Evolutionary conservation across 2,329 filamentous ascomycete genomes (phyloP).

Genomic region (Leptographium galeiforme): DNA sequence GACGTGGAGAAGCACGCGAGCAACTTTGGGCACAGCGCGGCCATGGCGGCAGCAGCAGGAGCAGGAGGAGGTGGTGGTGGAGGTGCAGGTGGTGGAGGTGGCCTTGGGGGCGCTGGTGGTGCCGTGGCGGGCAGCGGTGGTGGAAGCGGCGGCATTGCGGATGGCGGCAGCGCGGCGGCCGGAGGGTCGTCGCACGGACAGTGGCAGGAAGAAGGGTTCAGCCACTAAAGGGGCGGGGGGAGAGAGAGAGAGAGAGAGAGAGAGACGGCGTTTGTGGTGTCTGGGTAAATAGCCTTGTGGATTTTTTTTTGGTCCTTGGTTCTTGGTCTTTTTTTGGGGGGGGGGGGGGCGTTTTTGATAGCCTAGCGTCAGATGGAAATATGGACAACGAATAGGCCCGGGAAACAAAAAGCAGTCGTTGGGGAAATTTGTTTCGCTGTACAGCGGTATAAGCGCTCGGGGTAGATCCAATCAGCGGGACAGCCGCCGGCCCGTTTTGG

Average conservation of each 20-base stretch:
- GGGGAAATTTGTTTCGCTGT: not conserved
- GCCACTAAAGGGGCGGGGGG: conserved; percentile 16
- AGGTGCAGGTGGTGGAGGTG: conserved; percentile 16
- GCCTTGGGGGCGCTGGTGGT: conserved; percentile 5
- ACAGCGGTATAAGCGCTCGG: too few species aligned
- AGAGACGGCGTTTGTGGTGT: not conserved
- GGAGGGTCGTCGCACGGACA: conserved; percentile 30
- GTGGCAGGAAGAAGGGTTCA: conserved; percentile 53
- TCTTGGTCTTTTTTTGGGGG: too few species aligned
- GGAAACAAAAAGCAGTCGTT: too few species aligned
- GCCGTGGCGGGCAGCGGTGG: conserved; percentile 17
- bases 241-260: not conserved
- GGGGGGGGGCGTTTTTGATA: not conserved
- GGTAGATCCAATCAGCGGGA: too few species aligned
- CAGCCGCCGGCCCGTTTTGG: too few species aligned
- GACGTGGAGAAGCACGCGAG: conserved; percentile 51
- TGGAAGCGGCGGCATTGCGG: conserved; percentile 15
- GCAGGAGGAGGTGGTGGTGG: conserved; percentile 20
- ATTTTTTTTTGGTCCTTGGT: too few species aligned
- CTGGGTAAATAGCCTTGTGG: not conserved
- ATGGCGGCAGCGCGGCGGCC: conserved; percentile 17
- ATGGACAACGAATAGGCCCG: too few species aligned
- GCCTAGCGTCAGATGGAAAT: too few species aligned
- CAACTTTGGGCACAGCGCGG: conserved; percentile 36
- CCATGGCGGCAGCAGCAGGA: conserved; percentile 26